phyloP scores from a whole-genome alignment of 441 rosid genomes.

The Erodium trifolium region DNA sequence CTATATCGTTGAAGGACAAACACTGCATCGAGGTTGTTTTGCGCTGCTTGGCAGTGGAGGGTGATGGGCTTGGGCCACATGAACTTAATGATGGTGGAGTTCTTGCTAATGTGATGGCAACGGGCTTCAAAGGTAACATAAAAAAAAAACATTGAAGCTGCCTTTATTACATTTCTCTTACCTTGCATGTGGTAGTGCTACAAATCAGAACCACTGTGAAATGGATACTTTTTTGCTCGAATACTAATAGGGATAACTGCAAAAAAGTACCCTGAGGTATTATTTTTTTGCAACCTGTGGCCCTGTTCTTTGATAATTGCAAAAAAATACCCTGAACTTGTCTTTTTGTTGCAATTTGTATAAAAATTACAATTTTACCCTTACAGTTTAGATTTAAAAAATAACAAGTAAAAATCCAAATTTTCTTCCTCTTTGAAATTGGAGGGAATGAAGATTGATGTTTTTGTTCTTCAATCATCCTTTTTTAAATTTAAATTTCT shows the following conservation, averaged over 20 bases:
- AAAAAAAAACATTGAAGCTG: slow-evolving; percentile 14
- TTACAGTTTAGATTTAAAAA: no score
- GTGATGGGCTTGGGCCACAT: slow-evolving; percentile 78
- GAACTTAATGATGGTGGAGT: slow-evolving; percentile 66
- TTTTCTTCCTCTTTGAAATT: no score
- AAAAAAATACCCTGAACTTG: no score
- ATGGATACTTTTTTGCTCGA: not conserved
- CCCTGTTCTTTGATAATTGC: no score
- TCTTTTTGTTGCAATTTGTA: no score
- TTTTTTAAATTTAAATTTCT: no score
- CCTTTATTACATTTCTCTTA: not conserved
- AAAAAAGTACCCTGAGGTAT: no score
- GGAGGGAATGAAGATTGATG: no score
- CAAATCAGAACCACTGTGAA: not conserved
- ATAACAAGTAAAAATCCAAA: no score
- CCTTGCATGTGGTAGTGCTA: slow-evolving; percentile 13
- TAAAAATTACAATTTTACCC: no score
- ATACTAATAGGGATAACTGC: not conserved
- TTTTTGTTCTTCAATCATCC: no score
- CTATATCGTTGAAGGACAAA: slow-evolving; percentile 62
- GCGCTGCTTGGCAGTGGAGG: slow-evolving; percentile 81
- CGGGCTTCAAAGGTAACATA: slow-evolving; percentile 83
- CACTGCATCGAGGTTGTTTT: slow-evolving; percentile 83
- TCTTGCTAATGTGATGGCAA: slow-evolving; percentile 72
- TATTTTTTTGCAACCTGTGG: no score